Percentiles rank a stretch among this genome's conserved stretches.
Conservation (phyloP, 1,284 basidiomycete genomes). For the Pseudozyma pruni region DNA sequence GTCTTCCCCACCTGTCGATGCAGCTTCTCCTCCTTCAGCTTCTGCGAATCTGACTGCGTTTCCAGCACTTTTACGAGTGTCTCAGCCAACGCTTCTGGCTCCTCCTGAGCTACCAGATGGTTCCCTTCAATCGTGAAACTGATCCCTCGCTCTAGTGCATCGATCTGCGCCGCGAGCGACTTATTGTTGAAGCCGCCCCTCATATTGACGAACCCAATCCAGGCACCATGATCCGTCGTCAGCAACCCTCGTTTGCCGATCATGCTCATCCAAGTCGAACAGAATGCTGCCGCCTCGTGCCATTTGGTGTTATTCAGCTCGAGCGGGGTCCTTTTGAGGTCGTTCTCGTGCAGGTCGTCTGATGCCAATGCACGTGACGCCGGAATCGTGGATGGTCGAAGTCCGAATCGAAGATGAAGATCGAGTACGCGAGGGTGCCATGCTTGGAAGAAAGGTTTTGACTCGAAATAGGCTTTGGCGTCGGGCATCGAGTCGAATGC, state of each 20-base stretch:
- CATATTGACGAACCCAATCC: conserved; percentile 40
- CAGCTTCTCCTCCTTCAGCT: conserved; percentile 35
- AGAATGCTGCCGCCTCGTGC: conserved; percentile 60
- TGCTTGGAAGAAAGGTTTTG: conserved; percentile 76
- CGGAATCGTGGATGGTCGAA: conserved; percentile 64
- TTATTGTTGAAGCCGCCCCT: conserved; percentile 30
- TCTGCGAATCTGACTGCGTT: conserved; percentile 15
- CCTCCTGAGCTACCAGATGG: conserved; percentile 60
- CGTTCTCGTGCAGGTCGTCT: conserved; percentile 33
- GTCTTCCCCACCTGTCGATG: conserved; percentile 26
- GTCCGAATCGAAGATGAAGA: conserved; percentile 76
- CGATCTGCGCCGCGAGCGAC: conserved; percentile 25
- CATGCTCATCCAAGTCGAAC: conserved; percentile 31
- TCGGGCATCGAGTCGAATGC: conserved; percentile 72
- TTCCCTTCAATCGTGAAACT: conserved; percentile 38
- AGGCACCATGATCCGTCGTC: conserved; percentile 19
- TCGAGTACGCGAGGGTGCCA: conserved; percentile 80
- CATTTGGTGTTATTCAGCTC: conserved; percentile 58
- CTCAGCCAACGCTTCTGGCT: conserved; percentile 39
- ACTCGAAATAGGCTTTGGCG: conserved; percentile 70
- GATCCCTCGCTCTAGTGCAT: conserved; percentile 26
- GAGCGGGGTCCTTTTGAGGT: conserved; percentile 27
- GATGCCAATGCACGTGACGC: conserved; percentile 15
- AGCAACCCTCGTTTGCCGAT: conserved; percentile 26
- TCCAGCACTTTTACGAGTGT: conserved; percentile 31